Base-by-base conservation (phyloP, 176 grass and related monocot species). In the Phoenix dactylifera region DNA sequence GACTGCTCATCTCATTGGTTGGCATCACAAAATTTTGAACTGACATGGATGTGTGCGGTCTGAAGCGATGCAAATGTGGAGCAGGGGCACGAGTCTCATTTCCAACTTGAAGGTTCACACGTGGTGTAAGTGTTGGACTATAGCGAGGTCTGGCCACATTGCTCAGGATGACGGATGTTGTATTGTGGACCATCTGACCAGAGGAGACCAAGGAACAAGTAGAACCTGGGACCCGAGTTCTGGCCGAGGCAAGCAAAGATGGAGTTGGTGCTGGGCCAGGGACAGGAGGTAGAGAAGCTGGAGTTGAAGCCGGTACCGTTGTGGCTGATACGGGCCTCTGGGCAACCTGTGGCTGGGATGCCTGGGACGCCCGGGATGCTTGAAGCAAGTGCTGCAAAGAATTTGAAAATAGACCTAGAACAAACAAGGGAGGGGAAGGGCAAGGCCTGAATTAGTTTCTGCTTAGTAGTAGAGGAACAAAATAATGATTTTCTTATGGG, bases 41-140 rank as follows among this genome's bases (percentile, higher is more conserved):
- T n/a, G 74, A 16, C 22, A 35, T 52, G 4, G 70, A 49, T 52
- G 64, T 20, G 14, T 48, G 66, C 35, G 74, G 58, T 55, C 55
- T 54, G 54, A 69, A 75, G 22, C 79, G 69, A 64, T 81, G 77
- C 24, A 89, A 81, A 82, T 89, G 86, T 35, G 86, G 86, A 62
- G 86, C 74, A 76, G 82, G 86, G 12, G 86, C 74, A 51, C 86
- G 86, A 53, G 70, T 32, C 61, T 83, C 85, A 63, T 61, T 63
- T 71, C 67, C 60, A 51, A 35, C 65, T 69, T 69, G 77, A 78
- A 60, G 62, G 71, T 25, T 81, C 62, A 66, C 30, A 56, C 26
- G 62, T 54, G 77, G 26, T 56, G 75, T 16, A 72, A 79, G 54
- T 15, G 29, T 61, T 18, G 59, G 57, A 59, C 59, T 69, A 50